These are phyloP conservation scores for Neurospora sp. DNA, from an alignment of 495 filamentous ascomycete species.

Conservation along the genomic window DNA sequence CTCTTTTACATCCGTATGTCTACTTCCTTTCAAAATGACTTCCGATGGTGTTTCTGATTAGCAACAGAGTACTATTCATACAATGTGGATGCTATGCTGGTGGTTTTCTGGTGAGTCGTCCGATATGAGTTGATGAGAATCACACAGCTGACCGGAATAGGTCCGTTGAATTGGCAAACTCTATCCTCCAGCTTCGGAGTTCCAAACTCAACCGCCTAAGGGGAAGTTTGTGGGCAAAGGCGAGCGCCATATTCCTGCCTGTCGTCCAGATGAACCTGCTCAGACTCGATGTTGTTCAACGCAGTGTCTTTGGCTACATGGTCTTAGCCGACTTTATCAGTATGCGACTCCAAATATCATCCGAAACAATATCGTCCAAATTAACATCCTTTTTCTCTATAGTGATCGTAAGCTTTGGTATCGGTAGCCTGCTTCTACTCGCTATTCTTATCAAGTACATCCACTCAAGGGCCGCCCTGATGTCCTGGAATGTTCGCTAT, in stretches of 20 bases:
- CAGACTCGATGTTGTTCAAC: slow-evolving; percentile 17
- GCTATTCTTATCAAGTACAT: slow-evolving; percentile 37
- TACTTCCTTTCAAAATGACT: neutral
- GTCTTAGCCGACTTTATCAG: slow-evolving; percentile 32
- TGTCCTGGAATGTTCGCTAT: slow-evolving; percentile 29
- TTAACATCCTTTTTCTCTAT: neutral
- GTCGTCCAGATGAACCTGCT: slow-evolving; percentile 27
- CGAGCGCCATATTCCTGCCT: slow-evolving; percentile 25
- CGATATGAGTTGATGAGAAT: neutral
- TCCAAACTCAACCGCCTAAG: slow-evolving; percentile 14
- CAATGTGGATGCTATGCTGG: slow-evolving; percentile 37
- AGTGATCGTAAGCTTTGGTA: slow-evolving; percentile 33
- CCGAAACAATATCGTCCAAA: neutral
- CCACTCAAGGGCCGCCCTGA: slow-evolving; percentile 27
- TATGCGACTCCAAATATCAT: slow-evolving; percentile 11
- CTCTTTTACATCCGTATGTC: slow-evolving; percentile 39
- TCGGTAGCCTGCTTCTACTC: slow-evolving; percentile 31
- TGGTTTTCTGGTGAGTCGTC: slow-evolving; percentile 32
- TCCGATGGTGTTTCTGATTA: neutral
- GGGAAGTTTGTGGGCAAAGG: slow-evolving; percentile 26
- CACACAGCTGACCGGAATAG: slow-evolving; percentile 8
- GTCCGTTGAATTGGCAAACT: slow-evolving; percentile 30
- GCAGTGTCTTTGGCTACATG: slow-evolving; percentile 24
- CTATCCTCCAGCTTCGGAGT: slow-evolving; percentile 24
- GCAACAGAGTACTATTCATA: slow-evolving; percentile 38